phyloP scores from a whole-genome alignment of 129 eudicot species.

The sunflower (Helianthus annuus) region DNA sequence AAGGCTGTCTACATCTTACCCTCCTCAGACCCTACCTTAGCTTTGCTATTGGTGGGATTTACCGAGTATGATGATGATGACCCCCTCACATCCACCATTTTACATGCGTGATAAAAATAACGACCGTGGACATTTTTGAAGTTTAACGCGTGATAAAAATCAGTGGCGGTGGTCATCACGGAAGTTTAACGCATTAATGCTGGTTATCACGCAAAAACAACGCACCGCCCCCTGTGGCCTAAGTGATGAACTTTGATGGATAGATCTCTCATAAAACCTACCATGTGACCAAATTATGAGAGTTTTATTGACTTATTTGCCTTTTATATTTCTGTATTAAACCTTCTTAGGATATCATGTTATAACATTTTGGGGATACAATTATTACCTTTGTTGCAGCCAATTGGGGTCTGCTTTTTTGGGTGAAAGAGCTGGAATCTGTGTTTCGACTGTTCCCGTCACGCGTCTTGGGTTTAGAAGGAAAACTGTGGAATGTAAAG shows the following conservation, averaged over 20 bases:
- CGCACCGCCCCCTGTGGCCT: too few species aligned
- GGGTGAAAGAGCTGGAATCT: conserved; percentile 54
- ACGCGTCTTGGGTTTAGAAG: conserved; percentile 45
- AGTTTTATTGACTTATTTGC: background rate
- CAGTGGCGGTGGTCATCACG: too few species aligned
- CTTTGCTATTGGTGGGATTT: too few species aligned
- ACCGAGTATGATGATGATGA: too few species aligned
- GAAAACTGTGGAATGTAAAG: conserved; percentile 81
- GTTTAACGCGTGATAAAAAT: too few species aligned
- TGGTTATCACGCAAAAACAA: too few species aligned
- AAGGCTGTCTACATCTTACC: too few species aligned
- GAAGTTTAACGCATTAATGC: too few species aligned
- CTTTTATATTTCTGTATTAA: background rate
- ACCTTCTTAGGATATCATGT: background rate
- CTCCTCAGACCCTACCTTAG: too few species aligned
- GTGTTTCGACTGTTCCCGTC: conserved; percentile 44
- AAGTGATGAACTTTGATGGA: background rate
- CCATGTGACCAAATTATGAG: background rate
- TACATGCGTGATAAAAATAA: too few species aligned
- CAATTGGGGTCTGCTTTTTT: conserved; percentile 55
- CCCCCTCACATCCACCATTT: too few species aligned
- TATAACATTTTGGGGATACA: conserved; percentile 2
- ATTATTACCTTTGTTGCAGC: conserved; percentile 33
- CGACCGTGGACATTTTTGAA: too few species aligned
- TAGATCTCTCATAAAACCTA: background rate